Conservation (phyloP, 139 green algal species). For the Auxenochlorella pyrenoidosa region DNA sequence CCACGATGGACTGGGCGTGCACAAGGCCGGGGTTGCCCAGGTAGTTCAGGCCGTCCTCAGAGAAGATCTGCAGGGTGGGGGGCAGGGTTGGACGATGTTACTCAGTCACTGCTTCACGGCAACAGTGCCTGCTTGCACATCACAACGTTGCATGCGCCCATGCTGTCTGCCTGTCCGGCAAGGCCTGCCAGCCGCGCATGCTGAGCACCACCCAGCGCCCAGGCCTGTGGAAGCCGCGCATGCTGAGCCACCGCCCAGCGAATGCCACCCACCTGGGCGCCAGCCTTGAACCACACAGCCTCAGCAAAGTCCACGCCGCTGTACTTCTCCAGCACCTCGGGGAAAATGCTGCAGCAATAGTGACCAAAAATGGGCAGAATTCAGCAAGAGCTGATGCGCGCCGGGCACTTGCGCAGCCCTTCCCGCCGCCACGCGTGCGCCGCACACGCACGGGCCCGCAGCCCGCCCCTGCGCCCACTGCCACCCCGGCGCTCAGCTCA, state of each 20-base stretch:
- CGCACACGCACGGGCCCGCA: background rate
- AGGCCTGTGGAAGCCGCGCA: no score
- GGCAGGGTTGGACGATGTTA: no score
- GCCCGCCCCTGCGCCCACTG: background rate
- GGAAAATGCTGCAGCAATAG: slow-evolving; percentile 27
- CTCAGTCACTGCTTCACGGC: no score
- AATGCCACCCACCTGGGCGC: slow-evolving; percentile 87
- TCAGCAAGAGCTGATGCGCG: background rate
- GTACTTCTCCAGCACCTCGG: slow-evolving; percentile 54
- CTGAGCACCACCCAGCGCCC: no score
- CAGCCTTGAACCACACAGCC: slow-evolving; percentile 97
- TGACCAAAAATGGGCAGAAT: background rate
- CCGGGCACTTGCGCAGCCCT: no score
- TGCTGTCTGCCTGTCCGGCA: no score
- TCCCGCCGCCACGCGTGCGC: background rate
- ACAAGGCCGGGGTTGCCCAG: slow-evolving; percentile 94
- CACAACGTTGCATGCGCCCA: no score
- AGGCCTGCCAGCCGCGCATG: no score
- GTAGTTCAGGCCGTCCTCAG: slow-evolving; percentile 89
- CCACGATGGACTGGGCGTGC: slow-evolving; percentile 96
- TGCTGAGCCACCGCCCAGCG: no score
- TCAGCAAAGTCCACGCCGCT: slow-evolving; percentile 74
- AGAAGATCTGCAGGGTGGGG: slow-evolving; percentile 80
- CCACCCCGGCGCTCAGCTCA: background rate
- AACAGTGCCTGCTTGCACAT: no score